Conservation (phyloP, 192 early-diverging fungal genomes). For the Coemansia interrupta region DNA sequence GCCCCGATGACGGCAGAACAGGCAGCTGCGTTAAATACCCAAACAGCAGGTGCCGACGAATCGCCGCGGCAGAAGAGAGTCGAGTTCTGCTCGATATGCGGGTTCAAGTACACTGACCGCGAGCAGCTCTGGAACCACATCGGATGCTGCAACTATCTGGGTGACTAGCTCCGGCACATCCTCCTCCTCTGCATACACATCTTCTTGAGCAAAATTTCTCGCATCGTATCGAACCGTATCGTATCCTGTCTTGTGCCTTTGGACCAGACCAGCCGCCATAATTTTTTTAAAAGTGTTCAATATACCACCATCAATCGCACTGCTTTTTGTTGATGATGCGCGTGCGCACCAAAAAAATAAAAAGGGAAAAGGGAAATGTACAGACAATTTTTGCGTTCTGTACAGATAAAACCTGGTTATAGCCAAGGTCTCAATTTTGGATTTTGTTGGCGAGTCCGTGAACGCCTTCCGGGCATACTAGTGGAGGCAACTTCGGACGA, state of each 20-base stretch:
- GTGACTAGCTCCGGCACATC: constrained; percentile 4
- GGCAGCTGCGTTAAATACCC: background rate
- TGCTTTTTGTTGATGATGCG: no score
- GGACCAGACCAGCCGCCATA: background rate
- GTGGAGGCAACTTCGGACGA: no score
- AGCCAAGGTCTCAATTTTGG: no score
- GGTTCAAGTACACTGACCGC: constrained; percentile 15
- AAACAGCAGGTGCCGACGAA: background rate
- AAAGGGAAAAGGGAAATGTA: no score
- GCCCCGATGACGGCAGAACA: background rate
- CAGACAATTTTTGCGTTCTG: no score
- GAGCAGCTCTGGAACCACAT: constrained; percentile 44
- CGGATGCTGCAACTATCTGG: constrained; percentile 32
- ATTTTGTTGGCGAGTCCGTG: no score
- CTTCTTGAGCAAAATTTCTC: no score
- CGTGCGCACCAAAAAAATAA: no score
- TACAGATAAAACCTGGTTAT: no score
- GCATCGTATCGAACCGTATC: no score
- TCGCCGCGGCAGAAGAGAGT: background rate
- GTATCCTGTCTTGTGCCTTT: background rate
- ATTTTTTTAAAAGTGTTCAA: background rate
- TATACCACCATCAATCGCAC: background rate
- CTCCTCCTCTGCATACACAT: no score
- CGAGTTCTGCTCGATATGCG: constrained; percentile 39
- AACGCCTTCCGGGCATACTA: no score